Evolutionary conservation across 176 grass and related monocot genomes (phyloP).

Genomic region (Oryza officinalis): DNA sequence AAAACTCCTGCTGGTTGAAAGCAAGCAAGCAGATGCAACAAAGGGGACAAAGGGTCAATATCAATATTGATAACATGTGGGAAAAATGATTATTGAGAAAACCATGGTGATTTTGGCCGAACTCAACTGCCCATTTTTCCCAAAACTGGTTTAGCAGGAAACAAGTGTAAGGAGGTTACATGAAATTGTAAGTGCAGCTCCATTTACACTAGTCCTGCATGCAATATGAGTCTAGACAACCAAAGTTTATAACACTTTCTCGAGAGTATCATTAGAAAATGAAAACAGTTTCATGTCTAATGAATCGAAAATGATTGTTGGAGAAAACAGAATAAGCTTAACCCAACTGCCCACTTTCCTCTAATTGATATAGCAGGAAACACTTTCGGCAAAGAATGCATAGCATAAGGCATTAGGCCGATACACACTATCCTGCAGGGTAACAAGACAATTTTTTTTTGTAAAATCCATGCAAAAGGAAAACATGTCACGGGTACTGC

Average conservation of each 20-base stretch:
- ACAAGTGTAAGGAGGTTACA: neutral
- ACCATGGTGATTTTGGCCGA: neutral
- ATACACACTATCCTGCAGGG: conserved; percentile 76
- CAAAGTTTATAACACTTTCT: neutral
- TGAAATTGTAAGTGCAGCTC: neutral
- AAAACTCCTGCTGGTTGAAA: conserved; percentile 24
- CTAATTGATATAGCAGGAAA: conserved; percentile 62
- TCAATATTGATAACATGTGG: neutral
- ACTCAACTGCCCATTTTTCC: conserved; percentile 53
- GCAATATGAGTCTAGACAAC: neutral
- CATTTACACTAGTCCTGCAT: conserved; percentile 34
- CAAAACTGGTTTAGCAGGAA: conserved; percentile 37
- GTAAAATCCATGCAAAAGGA: neutral
- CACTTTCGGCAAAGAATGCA: conserved; percentile 64
- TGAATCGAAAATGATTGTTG: conserved; percentile 90
- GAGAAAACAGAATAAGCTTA: conserved; percentile 45
- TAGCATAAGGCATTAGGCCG: conserved; percentile 34
- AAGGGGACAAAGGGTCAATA: neutral
- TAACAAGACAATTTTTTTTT: neutral
- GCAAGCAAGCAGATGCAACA: neutral
- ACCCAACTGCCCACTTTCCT: conserved; percentile 81
- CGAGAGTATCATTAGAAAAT: neutral
- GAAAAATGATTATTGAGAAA: conserved; percentile 61
- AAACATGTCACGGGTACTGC: neutral
- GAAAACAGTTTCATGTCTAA: neutral